Evolutionary conservation across 441 rosid species (phyloP), one percentile per base, ranked within the genome.

Genomic region (Aquilaria agallochum): DNA sequence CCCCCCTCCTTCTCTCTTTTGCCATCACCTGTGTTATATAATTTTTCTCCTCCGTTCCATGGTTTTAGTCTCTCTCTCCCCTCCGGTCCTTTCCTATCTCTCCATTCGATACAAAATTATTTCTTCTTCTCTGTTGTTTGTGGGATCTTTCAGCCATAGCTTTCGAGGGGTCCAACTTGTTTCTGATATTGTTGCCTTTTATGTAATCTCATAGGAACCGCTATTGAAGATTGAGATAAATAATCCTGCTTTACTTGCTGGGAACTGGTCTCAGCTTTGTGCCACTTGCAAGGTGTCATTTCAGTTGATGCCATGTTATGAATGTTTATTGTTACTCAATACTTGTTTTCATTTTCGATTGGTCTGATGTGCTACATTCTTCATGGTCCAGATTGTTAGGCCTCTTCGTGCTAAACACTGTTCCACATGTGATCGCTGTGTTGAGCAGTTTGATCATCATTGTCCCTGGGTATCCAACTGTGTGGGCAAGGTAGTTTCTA

Each of bases 381-480:
- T 11, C 32, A 50, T 31, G 58, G 54, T 66, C 58, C 78, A 95
- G 97, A 92, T 95, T 67, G 91, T 95, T 62, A 80, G 97, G 77
- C 96, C 99, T 69, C 87, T 92, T 65, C 99, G 98, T 20, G 95
- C 98, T 4, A 92, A 95, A 84, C 99, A 95, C 70, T 95, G 99
- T 67, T 88, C 96, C 65, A 84, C 90, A 8, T 95, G 98, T 67
- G 86, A 90, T 76, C 93, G 95, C 50, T 95, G 98, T 78, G 98
- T 95, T 66, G 96, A 95, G 65, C 99, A 95, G 68, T 95, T 95
- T 71, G 99, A 95, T 70, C 99, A 95, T 78, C 98, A 95, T 71
- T 95, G 96, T 75, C 99, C 99, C 46, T 95, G 97, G 99, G 97
- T 92, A 46, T 92, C 99, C 69, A 95, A 95, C 76, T 95, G 99